Conservation (phyloP, 495 filamentous ascomycete genomes). For the Tetracladium marchalianum region DNA sequence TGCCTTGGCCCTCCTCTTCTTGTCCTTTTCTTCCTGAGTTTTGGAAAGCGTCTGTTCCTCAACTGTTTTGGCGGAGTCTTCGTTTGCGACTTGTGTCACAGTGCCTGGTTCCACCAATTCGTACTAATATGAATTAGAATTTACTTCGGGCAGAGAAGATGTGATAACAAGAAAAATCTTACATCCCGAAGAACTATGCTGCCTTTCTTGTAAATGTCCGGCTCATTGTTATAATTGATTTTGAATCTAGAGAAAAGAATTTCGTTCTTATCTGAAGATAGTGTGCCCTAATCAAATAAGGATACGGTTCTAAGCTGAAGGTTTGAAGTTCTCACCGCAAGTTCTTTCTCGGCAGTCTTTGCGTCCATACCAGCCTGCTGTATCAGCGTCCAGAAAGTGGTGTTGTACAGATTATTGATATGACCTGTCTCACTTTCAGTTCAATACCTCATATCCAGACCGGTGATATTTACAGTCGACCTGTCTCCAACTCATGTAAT, state of each 20-base stretch:
- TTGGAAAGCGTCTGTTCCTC: constrained; percentile 47
- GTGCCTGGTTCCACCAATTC: constrained; percentile 40
- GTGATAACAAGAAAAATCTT: constrained; percentile 20
- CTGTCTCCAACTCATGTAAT: constrained; percentile 96
- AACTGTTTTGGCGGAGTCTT: constrained; percentile 12
- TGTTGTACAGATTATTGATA: constrained; percentile 98
- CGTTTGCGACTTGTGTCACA: constrained; percentile 8
- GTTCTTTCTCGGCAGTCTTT: constrained; percentile 66
- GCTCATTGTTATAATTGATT: constrained; percentile 96
- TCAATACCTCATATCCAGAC: background rate
- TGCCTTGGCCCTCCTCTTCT: constrained; percentile 65
- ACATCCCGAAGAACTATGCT: constrained; percentile 83
- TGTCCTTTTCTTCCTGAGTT: constrained; percentile 67
- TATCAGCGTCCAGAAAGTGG: constrained; percentile 87
- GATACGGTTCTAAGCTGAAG: background rate
- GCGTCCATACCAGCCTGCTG: constrained; percentile 62
- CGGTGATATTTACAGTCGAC: constrained; percentile 65
- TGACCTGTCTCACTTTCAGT: constrained; percentile 49
- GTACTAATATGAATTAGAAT: constrained; percentile 27
- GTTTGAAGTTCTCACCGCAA: constrained; percentile 44
- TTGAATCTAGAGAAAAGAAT: constrained; percentile 82
- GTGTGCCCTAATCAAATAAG: constrained; percentile 50
- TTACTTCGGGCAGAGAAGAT: background rate
- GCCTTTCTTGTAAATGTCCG: constrained; percentile 86
- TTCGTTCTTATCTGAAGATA: constrained; percentile 86